Evolutionary conservation across 2,329 filamentous ascomycete species (phyloP).

Genomic region (Scolecobasidium constrictum): DNA sequence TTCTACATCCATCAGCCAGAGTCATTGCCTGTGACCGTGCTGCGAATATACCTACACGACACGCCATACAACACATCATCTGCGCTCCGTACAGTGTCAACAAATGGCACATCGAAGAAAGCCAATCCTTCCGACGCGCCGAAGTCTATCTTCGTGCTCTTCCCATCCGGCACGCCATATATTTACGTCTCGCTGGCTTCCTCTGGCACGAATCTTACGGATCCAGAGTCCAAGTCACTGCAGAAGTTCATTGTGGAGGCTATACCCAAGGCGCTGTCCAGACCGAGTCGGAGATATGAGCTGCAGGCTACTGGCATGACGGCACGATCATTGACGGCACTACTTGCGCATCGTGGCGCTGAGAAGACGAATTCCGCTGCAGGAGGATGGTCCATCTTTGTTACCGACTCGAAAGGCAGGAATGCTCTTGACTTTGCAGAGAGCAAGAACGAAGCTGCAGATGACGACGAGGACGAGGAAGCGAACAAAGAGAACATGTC

Average conservation of each 20-base stretch:
- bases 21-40: slow-evolving; percentile 55
- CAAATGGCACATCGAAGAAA: slow-evolving; percentile 13
- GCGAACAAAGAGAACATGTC: background rate
- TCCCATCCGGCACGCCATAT: slow-evolving; percentile 68
- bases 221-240: slow-evolving; percentile 6
- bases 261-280: slow-evolving; percentile 71
- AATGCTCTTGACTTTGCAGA: slow-evolving; percentile 36
- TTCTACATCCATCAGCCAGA: slow-evolving; percentile 68
- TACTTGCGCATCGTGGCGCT: slow-evolving; percentile 59
- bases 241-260: slow-evolving; percentile 59
- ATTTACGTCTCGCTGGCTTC: slow-evolving; percentile 52
- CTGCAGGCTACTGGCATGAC: slow-evolving; percentile 57
- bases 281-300: slow-evolving; percentile 60
- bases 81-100: slow-evolving; percentile 17
- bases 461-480: slow-evolving; percentile 6
- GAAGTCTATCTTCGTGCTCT: slow-evolving; percentile 67
- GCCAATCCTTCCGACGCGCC: slow-evolving; percentile 42
- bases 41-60: slow-evolving; percentile 72
- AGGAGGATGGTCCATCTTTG: slow-evolving; percentile 72
- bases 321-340: slow-evolving; percentile 58
- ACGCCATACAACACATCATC: slow-evolving; percentile 59
- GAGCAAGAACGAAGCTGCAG: slow-evolving; percentile 12
- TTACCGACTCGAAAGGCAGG: slow-evolving; percentile 34
- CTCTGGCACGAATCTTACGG: slow-evolving; percentile 16
- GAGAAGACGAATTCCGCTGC: slow-evolving; percentile 60